A percentile compares a stretch with the other conserved stretches of the same genome.
Evolutionary conservation across 805 yeast genomes (phyloP).

Genomic region (Komagataella kurtzmanii): DNA sequence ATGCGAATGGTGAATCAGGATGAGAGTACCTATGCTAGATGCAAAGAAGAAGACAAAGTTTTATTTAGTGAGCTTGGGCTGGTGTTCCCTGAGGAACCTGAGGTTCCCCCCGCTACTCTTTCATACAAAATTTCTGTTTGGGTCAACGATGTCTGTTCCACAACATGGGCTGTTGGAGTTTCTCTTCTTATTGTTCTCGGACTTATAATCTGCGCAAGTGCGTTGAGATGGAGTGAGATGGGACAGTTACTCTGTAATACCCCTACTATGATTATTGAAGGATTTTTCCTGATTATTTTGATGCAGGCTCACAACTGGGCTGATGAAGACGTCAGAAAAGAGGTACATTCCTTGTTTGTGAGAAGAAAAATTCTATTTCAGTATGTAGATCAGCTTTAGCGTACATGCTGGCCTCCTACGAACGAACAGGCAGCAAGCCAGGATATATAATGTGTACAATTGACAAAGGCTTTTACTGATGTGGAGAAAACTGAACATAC

Average conservation of each 20-base stretch:
- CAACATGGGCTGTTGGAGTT: conserved; percentile 16
- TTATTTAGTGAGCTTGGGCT: conserved; percentile 14
- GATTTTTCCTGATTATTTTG: conserved; percentile 23
- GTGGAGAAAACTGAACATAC: too few relatives aligned
- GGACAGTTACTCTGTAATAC: conserved; percentile 26
- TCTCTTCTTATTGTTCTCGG: conserved; percentile 16
- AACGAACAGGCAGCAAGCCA: too few relatives aligned
- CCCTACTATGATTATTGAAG: conserved; percentile 31
- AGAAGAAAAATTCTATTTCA: background rate
- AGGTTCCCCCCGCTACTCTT: background rate
- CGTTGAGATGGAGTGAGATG: conserved; percentile 22
- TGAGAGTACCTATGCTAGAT: conserved; percentile 10
- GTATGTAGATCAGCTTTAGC: background rate
- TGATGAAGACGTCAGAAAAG: background rate
- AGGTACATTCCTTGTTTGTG: background rate
- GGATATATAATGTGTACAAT: too few relatives aligned
- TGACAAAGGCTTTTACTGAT: too few relatives aligned
- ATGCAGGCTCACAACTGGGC: conserved; percentile 21
- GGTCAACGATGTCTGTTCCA: conserved; percentile 19
- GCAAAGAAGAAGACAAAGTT: conserved; percentile 19
- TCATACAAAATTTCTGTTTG: conserved; percentile 6
- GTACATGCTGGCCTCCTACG: background rate
- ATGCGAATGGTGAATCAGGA: conserved; percentile 12
- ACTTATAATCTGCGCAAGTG: conserved; percentile 19
- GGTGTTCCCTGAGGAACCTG: conserved; percentile 7